phyloP scores from a whole-genome alignment of 495 filamentous ascomycete species.

The Podospora australis region DNA sequence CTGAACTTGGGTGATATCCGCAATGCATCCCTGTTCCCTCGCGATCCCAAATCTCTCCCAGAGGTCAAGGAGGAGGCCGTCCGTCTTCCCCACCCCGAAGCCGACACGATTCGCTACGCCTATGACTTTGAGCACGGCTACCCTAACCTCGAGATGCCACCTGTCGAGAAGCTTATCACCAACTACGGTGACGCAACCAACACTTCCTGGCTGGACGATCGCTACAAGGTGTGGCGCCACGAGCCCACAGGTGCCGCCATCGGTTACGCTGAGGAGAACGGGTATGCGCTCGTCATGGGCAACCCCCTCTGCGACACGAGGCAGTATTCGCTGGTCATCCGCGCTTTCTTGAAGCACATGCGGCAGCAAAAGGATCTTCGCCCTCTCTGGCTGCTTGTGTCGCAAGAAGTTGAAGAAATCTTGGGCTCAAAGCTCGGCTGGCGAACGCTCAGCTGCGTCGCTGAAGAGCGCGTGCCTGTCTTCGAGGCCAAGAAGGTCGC shows the following conservation, averaged over 20 bases:
- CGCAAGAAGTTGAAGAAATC: slow-evolving; percentile 60
- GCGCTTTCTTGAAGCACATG: slow-evolving; percentile 64
- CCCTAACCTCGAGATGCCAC: slow-evolving; percentile 50
- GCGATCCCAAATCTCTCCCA: slow-evolving; percentile 77
- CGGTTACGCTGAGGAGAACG: slow-evolving; percentile 65
- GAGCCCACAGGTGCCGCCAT: slow-evolving; percentile 68
- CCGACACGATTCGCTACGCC: slow-evolving; percentile 60
- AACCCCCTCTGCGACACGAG: slow-evolving; percentile 69
- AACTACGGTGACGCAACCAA: slow-evolving; percentile 89
- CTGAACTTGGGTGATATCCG: slow-evolving; percentile 84
- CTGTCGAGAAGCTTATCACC: slow-evolving; percentile 72
- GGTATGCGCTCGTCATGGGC: slow-evolving; percentile 71
- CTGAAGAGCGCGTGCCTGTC: slow-evolving; percentile 72
- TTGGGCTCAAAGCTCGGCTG: slow-evolving; percentile 71
- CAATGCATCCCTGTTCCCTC: slow-evolving; percentile 73
- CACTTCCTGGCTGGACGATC: slow-evolving; percentile 78
- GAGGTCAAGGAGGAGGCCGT: slow-evolving; percentile 38
- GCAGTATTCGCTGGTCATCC: slow-evolving; percentile 65
- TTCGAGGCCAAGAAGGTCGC: slow-evolving; percentile 60
- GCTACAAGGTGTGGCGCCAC: slow-evolving; percentile 78
- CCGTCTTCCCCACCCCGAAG: slow-evolving; percentile 67
- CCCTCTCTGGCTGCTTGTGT: slow-evolving; percentile 75
- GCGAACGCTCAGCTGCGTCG: slow-evolving; percentile 76
- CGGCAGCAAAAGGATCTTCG: slow-evolving; percentile 64
- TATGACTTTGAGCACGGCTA: slow-evolving; percentile 33